Evolutionary conservation across 208 protist genomes (phyloP).

Genomic region (Acanthamoeba sp.): DNA sequence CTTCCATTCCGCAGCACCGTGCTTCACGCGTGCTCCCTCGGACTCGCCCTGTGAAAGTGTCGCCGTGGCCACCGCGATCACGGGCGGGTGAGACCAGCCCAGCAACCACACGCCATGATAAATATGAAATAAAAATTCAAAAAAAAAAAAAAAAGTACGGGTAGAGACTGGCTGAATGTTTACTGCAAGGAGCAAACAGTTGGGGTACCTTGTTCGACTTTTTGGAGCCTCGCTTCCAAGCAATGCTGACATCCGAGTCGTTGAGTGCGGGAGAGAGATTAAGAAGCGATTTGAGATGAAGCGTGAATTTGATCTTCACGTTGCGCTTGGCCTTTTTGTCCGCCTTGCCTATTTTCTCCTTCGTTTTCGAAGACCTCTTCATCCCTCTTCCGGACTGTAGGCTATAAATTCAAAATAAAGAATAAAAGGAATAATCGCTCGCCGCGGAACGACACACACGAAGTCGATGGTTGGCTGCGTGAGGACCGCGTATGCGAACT

Average conservation of each 20-base stretch:
- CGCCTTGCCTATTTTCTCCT: slow-evolving; percentile 21
- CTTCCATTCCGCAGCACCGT: slow-evolving; percentile 58
- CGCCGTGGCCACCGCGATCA: background rate
- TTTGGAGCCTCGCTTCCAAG: slow-evolving; percentile 55
- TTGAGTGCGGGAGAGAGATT: slow-evolving; percentile 65
- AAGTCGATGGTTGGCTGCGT: background rate
- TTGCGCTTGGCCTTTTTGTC: slow-evolving; percentile 71
- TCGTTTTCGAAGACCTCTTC: slow-evolving; percentile 9
- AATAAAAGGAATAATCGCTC: background rate
- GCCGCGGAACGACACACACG: background rate
- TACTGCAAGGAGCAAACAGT: background rate
- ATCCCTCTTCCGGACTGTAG: background rate
- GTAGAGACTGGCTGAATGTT: too few species aligned
- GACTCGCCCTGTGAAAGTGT: slow-evolving; percentile 15
- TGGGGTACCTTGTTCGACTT: slow-evolving; percentile 53
- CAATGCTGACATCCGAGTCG: slow-evolving; percentile 23
- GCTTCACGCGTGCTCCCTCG: background rate
- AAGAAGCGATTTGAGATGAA: slow-evolving; percentile 51
- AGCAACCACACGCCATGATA: background rate
- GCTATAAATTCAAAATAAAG: too few species aligned
- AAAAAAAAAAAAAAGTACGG: too few species aligned
- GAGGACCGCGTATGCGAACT: background rate
- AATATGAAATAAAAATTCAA: too few species aligned
- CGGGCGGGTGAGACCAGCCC: background rate
- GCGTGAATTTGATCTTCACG: slow-evolving; percentile 66